Conservation (phyloP, 345 rosid genomes). For the Linum tenue region DNA sequence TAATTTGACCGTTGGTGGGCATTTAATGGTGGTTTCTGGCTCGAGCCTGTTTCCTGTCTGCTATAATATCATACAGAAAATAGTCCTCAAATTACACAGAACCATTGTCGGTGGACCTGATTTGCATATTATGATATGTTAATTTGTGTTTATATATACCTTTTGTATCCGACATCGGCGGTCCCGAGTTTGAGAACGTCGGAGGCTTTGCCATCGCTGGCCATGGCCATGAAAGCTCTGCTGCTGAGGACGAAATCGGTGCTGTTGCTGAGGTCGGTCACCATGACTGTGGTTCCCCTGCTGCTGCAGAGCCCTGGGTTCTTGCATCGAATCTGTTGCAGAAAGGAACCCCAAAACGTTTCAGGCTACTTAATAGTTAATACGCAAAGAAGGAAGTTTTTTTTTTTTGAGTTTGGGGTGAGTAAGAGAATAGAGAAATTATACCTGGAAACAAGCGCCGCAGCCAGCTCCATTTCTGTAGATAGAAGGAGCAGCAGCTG, state of each 20-base stretch:
- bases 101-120: no score
- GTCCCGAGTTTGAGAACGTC: constrained; percentile 46
- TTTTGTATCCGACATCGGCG: constrained; percentile 67
- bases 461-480: constrained; percentile 84
- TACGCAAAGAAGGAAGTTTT: no score
- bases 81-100: no score
- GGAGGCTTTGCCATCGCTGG: constrained; percentile 41
- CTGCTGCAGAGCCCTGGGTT: constrained; percentile 41
- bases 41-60: no score
- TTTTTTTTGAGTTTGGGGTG: no score
- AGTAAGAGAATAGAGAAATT: no score
- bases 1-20: no score
- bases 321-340: constrained; percentile 64
- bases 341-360: neutral
- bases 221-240: constrained; percentile 79
- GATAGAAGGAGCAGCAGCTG: constrained; percentile 61
- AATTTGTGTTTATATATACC: constrained; percentile 21
- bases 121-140: no score
- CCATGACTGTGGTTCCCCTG: constrained; percentile 53
- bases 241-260: constrained; percentile 78
- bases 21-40: no score
- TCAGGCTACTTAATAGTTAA: no score
- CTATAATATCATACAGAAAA: no score
- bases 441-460: constrained; percentile 82
- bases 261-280: constrained; percentile 62